phyloP scores from a whole-genome alignment of 495 filamentous ascomycete genomes.

The Rostrohypoxylon terebratum region DNA sequence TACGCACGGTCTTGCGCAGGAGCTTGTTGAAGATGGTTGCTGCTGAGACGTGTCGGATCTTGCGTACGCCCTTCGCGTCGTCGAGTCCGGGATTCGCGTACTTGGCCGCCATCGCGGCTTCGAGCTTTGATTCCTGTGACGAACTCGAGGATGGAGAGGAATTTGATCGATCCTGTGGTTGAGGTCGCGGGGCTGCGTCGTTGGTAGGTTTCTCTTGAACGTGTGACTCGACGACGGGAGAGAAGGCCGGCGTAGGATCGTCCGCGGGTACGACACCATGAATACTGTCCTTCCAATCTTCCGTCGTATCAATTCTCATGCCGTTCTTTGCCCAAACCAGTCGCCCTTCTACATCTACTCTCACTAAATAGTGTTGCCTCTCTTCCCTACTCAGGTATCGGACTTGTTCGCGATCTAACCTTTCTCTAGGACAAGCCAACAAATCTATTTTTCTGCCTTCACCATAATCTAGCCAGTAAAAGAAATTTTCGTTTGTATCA shows the following conservation, averaged over 20 bases:
- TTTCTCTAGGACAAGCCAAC: slow-evolving; percentile 70
- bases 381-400: slow-evolving; percentile 81
- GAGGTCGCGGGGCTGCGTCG: slow-evolving; percentile 31
- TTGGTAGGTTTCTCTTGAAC: slow-evolving; percentile 35
- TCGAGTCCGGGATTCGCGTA: slow-evolving; percentile 67
- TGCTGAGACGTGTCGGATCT: slow-evolving; percentile 74
- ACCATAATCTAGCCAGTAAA: slow-evolving; percentile 94
- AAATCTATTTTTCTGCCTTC: slow-evolving; percentile 71
- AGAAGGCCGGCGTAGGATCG: slow-evolving; percentile 68
- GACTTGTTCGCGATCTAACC: slow-evolving; percentile 75
- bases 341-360: slow-evolving; percentile 72
- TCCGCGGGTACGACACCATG: slow-evolving; percentile 77
- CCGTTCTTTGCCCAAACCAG: slow-evolving; percentile 86
- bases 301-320: slow-evolving; percentile 76
- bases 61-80: slow-evolving; percentile 68
- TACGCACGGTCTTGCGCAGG: slow-evolving; percentile 75
- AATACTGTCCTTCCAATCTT: slow-evolving; percentile 81
- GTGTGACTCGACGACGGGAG: slow-evolving; percentile 40
- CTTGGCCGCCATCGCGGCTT: slow-evolving; percentile 59
- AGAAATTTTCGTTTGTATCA: slow-evolving; percentile 87
- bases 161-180: slow-evolving; percentile 21
- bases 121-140: slow-evolving; percentile 45
- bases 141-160: slow-evolving; percentile 20
- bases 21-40: slow-evolving; percentile 77
- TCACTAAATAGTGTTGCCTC: slow-evolving; percentile 76